Evolutionary conservation across 495 filamentous ascomycete genomes (phyloP).

Genomic region (Talaromyces wortmannii): DNA sequence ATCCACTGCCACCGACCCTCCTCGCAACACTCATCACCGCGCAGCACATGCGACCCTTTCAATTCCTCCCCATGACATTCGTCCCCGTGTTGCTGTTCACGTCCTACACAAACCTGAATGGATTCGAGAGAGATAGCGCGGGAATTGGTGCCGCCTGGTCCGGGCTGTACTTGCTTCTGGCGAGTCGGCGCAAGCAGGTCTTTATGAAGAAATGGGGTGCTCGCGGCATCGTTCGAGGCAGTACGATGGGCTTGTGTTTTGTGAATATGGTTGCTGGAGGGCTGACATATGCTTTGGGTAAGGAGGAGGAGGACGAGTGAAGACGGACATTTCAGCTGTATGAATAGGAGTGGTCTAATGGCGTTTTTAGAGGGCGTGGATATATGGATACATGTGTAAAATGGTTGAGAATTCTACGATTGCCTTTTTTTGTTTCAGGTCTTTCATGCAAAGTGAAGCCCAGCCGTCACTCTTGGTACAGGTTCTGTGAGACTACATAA

Average conservation of each 20-base stretch:
- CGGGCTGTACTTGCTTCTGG: constrained; percentile 75
- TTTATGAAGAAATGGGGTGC: constrained; percentile 55
- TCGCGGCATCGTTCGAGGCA: constrained; percentile 63
- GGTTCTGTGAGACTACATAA: constrained; percentile 43
- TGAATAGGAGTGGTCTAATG: not conserved
- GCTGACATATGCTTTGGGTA: constrained; percentile 61
- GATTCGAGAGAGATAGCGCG: constrained; percentile 74
- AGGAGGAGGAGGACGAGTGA: constrained; percentile 41
- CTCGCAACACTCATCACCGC: constrained; percentile 75
- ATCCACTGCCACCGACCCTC: constrained; percentile 67
- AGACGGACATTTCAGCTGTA: constrained; percentile 10
- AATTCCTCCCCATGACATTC: constrained; percentile 71
- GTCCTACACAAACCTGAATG: constrained; percentile 74
- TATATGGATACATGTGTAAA: too few species aligned
- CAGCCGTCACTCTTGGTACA: constrained; percentile 19
- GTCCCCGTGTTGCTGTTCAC: constrained; percentile 78
- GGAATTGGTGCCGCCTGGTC: constrained; percentile 83
- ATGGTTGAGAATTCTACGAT: too few species aligned
- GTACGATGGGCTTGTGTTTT: constrained; percentile 62
- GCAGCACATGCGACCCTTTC: constrained; percentile 70
- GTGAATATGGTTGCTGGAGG: constrained; percentile 67
- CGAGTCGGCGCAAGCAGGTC: constrained; percentile 54
- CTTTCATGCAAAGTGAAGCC: not conserved
- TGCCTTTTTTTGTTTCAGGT: too few species aligned
- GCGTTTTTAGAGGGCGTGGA: too few species aligned